These are phyloP conservation scores for Fusarium bactridioides DNA, from an alignment of 2,329 filamentous ascomycete species.

Conservation along the genomic window DNA sequence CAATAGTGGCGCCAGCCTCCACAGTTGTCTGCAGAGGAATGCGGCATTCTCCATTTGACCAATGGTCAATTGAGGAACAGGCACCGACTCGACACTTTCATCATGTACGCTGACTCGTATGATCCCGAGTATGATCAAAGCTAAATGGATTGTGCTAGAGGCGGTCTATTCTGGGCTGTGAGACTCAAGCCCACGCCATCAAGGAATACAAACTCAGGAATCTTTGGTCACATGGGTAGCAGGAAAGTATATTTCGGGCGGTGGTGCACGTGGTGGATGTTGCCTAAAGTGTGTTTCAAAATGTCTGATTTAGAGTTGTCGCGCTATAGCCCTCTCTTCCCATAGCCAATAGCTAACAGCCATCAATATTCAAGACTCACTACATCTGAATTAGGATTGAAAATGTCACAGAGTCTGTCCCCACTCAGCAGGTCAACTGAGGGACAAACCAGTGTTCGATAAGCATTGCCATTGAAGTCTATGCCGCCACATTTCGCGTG, in stretches of 20 bases:
- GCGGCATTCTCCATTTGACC: not conserved
- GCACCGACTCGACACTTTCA: not conserved
- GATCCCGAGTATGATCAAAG: not conserved
- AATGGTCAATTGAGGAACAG: not conserved
- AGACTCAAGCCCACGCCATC: too few relatives aligned
- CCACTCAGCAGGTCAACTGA: not conserved
- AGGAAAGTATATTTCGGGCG: fast-evolving
- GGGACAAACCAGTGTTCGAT: not conserved
- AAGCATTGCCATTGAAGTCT: fast-evolving
- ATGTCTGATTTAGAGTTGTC: not conserved
- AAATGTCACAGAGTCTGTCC: fast-evolving
- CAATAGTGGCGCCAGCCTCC: not conserved
- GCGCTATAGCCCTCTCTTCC: not conserved
- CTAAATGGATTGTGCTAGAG: not conserved
- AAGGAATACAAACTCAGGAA: fast-evolving
- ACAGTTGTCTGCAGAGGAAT: not conserved
- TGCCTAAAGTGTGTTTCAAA: not conserved
- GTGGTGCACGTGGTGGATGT: not conserved
- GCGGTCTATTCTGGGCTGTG: not conserved
- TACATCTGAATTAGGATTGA: fast-evolving
- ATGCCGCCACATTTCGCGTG: not conserved
- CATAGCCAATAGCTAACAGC: not conserved
- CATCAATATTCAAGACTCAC: fast-evolving
- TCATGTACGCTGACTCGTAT: not conserved
- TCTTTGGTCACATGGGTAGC: too few relatives aligned